These are phyloP conservation scores for Aurifilum marmelostoma DNA, from an alignment of 2,329 filamentous ascomycete genomes.

Conservation along the genomic window DNA sequence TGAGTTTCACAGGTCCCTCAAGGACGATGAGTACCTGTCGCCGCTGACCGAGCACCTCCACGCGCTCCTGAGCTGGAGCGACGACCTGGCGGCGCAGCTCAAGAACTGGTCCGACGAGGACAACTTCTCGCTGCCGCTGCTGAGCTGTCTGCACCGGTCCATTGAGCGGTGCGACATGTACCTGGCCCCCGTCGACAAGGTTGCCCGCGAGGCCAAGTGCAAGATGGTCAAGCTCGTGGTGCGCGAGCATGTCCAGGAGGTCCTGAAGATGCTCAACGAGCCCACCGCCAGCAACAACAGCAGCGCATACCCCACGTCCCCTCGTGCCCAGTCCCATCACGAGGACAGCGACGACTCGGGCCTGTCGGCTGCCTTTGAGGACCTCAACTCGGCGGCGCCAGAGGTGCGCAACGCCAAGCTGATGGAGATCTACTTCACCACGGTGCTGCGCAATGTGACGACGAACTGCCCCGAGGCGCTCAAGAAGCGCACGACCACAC, in stretches of 20 bases:
- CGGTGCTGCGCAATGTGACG: conserved; percentile 47
- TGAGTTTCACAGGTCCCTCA: conserved; percentile 42
- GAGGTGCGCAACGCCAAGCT: conserved; percentile 54
- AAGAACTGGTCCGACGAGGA: conserved; percentile 19
- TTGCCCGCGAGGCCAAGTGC: conserved; percentile 32
- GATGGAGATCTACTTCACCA: conserved; percentile 57
- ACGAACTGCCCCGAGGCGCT: conserved; percentile 38
- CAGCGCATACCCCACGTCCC: background rate
- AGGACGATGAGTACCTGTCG: conserved; percentile 28
- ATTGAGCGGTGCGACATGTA: conserved; percentile 48
- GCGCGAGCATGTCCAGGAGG: conserved; percentile 53
- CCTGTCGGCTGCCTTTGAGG: conserved; percentile 41
- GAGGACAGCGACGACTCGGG: conserved; percentile 22
- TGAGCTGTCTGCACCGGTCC: conserved; percentile 45
- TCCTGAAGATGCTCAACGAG: conserved; percentile 50
- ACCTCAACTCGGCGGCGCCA: conserved; percentile 51
- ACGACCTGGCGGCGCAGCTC: conserved; percentile 26
- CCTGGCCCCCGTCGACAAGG: conserved; percentile 35
- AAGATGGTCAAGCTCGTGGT: conserved; percentile 50
- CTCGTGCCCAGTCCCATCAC: conserved; percentile 1
- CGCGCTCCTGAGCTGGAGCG: conserved; percentile 22
- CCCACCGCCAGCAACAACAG: conserved; percentile 31
- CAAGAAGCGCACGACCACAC: conserved; percentile 32
- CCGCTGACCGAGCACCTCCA: conserved; percentile 24
- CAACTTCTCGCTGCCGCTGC: conserved; percentile 40